Conservation (phyloP, 257 asterid species). For the Plantago elongata region DNA sequence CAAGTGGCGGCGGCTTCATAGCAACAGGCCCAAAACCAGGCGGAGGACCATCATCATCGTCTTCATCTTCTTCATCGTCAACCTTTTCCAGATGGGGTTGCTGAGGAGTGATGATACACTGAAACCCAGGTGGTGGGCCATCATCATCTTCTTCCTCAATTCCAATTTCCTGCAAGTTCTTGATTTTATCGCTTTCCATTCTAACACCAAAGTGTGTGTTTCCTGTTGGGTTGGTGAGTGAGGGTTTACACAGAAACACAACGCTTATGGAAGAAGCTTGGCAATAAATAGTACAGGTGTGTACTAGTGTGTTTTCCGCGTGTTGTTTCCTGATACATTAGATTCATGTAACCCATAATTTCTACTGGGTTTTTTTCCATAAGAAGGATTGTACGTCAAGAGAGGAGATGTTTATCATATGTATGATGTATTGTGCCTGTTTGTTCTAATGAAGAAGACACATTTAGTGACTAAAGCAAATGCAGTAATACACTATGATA, state of each 20-base stretch:
- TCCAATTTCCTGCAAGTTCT: constrained; percentile 1
- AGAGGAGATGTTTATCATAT: too few relatives aligned
- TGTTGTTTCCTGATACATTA: not conserved
- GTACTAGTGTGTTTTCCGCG: not conserved
- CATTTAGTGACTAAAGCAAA: too few relatives aligned
- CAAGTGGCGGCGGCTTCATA: constrained; percentile 19
- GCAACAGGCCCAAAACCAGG: constrained; percentile 61
- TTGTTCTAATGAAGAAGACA: too few relatives aligned
- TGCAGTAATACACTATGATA: too few relatives aligned
- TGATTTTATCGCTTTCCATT: constrained; percentile 6
- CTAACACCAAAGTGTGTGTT: not conserved
- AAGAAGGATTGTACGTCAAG: too few relatives aligned
- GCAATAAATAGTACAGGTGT: not conserved
- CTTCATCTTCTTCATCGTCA: constrained; percentile 34
- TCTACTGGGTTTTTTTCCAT: too few relatives aligned
- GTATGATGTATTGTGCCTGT: too few relatives aligned
- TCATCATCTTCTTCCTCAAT: constrained; percentile 49
- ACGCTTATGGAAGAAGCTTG: not conserved
- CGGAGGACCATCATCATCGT: constrained; percentile 68
- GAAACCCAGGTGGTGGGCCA: constrained; percentile 89
- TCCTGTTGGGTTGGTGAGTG: not conserved
- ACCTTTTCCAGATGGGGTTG: constrained; percentile 8
- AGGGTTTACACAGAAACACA: not conserved
- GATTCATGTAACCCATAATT: too few relatives aligned
- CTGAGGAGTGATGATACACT: constrained; percentile 32